Percentiles rank a stretch among this genome's conserved stretches.
Conservation (phyloP, 768 basidiomycete species). For the Kwoniella europaea region DNA sequence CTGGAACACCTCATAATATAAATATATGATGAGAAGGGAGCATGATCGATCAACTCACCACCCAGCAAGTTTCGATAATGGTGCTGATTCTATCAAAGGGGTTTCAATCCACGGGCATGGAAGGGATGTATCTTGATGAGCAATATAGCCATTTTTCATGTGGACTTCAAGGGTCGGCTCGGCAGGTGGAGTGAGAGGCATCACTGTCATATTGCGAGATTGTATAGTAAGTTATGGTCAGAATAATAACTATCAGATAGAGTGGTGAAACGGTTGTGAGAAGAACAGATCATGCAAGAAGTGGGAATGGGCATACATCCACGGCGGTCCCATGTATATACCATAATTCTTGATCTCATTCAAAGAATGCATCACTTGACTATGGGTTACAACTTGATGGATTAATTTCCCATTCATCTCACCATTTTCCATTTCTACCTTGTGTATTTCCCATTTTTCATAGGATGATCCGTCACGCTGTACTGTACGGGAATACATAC, state of each 20-base stretch:
- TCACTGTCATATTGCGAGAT: constrained; percentile 9
- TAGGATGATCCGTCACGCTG: not conserved
- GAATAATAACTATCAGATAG: too few relatives aligned
- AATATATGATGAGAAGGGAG: too few relatives aligned
- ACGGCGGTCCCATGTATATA: too few relatives aligned
- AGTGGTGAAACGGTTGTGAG: too few relatives aligned
- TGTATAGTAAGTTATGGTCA: too few relatives aligned
- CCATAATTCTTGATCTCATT: not conserved
- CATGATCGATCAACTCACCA: too few relatives aligned
- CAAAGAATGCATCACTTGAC: not conserved
- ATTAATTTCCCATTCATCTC: constrained; percentile 4
- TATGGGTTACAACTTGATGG: not conserved
- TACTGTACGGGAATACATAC: not conserved
- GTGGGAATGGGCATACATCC: too few relatives aligned
- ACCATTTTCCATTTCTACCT: not conserved
- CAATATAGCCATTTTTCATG: not conserved
- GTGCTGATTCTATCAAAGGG: constrained; percentile 37
- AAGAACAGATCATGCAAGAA: too few relatives aligned
- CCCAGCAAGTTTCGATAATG: constrained; percentile 40
- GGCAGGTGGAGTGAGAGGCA: constrained; percentile 9
- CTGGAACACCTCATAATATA: too few relatives aligned
- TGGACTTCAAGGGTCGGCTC: constrained; percentile 3
- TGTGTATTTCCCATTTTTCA: constrained; percentile 1
- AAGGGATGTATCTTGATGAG: not conserved
- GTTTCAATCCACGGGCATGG: constrained; percentile 42